Conservation (phyloP, 2,329 filamentous ascomycete species). For the Sclerotiophoma versabilis region DNA sequence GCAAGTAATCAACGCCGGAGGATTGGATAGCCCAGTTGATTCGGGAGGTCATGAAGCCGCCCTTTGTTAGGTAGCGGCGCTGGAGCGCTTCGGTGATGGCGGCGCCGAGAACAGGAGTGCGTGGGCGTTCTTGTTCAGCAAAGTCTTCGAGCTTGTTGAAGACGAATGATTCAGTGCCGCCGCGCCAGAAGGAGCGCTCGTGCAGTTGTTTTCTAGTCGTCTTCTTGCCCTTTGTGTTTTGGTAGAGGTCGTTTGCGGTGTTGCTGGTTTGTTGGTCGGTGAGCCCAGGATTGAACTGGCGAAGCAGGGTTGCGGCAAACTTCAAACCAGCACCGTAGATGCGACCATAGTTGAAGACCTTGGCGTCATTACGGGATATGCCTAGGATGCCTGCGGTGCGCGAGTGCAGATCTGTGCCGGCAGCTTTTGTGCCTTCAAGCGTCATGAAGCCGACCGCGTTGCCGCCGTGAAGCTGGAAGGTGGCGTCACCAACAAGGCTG, state of each 20-base stretch:
- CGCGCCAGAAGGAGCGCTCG: conserved; percentile 87
- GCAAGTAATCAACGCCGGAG: conserved; percentile 94
- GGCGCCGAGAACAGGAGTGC: conserved; percentile 90
- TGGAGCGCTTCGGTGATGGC: conserved; percentile 96
- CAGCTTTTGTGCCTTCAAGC: conserved; percentile 91
- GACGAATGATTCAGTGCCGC: conserved; percentile 95
- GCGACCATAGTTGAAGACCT: conserved; percentile 98
- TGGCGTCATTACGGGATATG: conserved; percentile 93
- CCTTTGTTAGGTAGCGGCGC: conserved; percentile 84
- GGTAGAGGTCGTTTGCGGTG: conserved; percentile 82
- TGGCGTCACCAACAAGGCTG: conserved; percentile 90
- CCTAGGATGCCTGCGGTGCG: conserved; percentile 90
- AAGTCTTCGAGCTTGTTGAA: conserved; percentile 99
- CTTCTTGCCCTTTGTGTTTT: conserved; percentile 87
- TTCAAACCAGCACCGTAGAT: conserved; percentile 98
- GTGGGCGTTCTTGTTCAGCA: conserved; percentile 88
- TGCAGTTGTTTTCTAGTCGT: conserved; percentile 76
- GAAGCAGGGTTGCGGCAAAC: conserved; percentile 86
- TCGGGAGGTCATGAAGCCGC: conserved; percentile 90
- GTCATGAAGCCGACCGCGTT: conserved; percentile 99
- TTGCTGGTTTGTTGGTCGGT: conserved; percentile 79
- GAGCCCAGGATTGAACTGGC: conserved; percentile 89
- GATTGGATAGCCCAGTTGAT: conserved; percentile 99
- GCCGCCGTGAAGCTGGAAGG: conserved; percentile 92
- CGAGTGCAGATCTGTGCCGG: conserved; percentile 92